Evolutionary conservation across 2,329 filamentous ascomycete genomes (phyloP).

Genomic region (Aspergillus sergii): DNA sequence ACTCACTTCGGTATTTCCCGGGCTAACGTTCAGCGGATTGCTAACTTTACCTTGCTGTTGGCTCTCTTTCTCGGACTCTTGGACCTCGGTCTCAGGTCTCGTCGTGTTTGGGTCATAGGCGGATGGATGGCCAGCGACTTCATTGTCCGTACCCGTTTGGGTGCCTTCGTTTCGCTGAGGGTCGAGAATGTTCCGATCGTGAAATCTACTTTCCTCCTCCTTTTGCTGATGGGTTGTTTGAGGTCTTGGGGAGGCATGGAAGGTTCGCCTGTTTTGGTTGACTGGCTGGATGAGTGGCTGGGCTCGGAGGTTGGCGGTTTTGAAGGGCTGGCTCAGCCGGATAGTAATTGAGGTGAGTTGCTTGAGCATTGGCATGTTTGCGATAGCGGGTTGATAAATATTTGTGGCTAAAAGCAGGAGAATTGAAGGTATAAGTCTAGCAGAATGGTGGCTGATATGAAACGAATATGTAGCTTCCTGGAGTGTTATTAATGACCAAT

Average conservation of each 20-base stretch:
- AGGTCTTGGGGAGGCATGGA: constrained; percentile 2
- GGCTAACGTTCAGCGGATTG: constrained; percentile 62
- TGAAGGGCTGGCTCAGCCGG: constrained; percentile 9
- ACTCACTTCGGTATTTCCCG: constrained; percentile 62
- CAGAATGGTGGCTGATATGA: not conserved
- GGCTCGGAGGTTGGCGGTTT: constrained; percentile 1
- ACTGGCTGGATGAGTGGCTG: constrained; percentile 2
- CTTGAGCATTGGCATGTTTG: constrained; percentile 12
- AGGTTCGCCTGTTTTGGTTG: not conserved
- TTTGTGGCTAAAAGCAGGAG: not conserved
- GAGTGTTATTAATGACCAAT: not conserved
- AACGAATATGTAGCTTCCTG: not conserved
- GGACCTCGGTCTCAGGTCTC: constrained; percentile 61
- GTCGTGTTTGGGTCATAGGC: constrained; percentile 73
- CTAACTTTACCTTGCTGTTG: constrained; percentile 41
- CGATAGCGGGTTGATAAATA: constrained; percentile 5
- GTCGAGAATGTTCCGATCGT: constrained; percentile 64
- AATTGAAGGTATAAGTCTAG: not conserved
- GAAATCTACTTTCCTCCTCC: constrained; percentile 7
- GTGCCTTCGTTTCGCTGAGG: constrained; percentile 68
- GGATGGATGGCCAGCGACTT: constrained; percentile 59
- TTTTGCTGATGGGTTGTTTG: constrained; percentile 11
- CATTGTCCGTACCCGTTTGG: constrained; percentile 66
- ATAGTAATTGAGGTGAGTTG: constrained; percentile 7
- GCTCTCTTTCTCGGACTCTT: constrained; percentile 40